phyloP scores from a whole-genome alignment of 1,284 basidiomycete species.

The Fereydounia khargensis region DNA sequence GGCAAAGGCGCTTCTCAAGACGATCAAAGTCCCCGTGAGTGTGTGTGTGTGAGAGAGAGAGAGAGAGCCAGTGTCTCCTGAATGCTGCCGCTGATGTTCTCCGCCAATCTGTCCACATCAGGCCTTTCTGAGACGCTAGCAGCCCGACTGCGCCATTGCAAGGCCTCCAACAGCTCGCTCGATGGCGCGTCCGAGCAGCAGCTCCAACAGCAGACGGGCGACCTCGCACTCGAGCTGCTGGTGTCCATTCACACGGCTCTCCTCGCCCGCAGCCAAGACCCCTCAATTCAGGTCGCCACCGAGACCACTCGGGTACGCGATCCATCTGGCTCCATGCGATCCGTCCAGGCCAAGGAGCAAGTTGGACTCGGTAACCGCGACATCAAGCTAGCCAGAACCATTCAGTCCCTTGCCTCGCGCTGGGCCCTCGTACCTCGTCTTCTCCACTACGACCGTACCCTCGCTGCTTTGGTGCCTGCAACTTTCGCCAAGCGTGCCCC shows the following conservation, averaged over 20 bases:
- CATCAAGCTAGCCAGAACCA: slow-evolving; percentile 21
- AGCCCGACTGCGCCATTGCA: no score
- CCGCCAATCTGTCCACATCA: no score
- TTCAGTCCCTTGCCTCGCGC: slow-evolving; percentile 16
- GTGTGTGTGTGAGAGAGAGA: no score
- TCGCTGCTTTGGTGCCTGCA: slow-evolving; percentile 10
- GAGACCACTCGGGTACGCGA: slow-evolving; percentile 2
- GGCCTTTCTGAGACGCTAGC: no score
- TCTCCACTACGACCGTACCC: slow-evolving; percentile 13
- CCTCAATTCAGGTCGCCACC: slow-evolving; percentile 8
- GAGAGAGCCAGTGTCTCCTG: no score
- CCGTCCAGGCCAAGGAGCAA: slow-evolving; percentile 19
- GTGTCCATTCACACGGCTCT: slow-evolving; percentile 9
- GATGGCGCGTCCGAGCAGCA: no score
- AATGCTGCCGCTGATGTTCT: no score
- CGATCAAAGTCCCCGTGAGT: no score
- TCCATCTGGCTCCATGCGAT: slow-evolving; percentile 8
- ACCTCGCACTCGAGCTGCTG: slow-evolving; percentile 15
- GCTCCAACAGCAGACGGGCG: no score
- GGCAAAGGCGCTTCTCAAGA: no score
- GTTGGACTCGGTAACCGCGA: slow-evolving; percentile 29
- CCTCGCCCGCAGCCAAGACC: slow-evolving; percentile 14
- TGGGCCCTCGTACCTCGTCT: slow-evolving; percentile 21
- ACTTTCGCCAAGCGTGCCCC: neutral
- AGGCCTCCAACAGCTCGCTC: no score